phyloP scores from a whole-genome alignment of 106 monocot genomes.

The Acanthochlamys bracteata region DNA sequence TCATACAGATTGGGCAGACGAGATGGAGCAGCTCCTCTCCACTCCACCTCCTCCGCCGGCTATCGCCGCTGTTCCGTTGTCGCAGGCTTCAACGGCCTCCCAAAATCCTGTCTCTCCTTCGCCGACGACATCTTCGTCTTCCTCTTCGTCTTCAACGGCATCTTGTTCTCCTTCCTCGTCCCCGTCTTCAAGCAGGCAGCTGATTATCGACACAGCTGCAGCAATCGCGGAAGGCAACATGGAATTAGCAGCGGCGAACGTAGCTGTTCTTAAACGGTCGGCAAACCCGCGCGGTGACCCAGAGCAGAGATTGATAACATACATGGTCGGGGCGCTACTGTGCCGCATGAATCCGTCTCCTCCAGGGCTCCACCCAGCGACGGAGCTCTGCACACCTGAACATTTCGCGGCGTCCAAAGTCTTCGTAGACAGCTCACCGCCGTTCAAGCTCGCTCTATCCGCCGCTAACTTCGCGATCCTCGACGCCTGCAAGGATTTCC shows the following conservation, averaged over 20 bases:
- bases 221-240: slow-evolving; percentile 55
- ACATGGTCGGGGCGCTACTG: slow-evolving; percentile 38
- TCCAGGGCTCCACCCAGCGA: not conserved
- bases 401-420: slow-evolving; percentile 28
- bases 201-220: slow-evolving; percentile 50
- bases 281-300: slow-evolving; percentile 52
- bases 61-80: not conserved
- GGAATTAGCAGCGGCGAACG: slow-evolving; percentile 23
- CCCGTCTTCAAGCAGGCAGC: slow-evolving; percentile 17
- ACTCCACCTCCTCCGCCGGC: not conserved
- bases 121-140: slow-evolving; percentile 31
- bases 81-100: no score
- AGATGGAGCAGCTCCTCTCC: slow-evolving; percentile 13
- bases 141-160: slow-evolving; percentile 34
- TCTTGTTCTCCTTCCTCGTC: slow-evolving; percentile 20
- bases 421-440: slow-evolving; percentile 47
- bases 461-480: slow-evolving; percentile 71
- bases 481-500: slow-evolving; percentile 21
- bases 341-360: slow-evolving; percentile 23
- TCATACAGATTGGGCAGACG: slow-evolving; percentile 23
- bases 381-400: slow-evolving; percentile 38
- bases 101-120: slow-evolving; percentile 21
- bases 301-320: slow-evolving; percentile 55
- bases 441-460: slow-evolving; percentile 40
- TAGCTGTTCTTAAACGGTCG: slow-evolving; percentile 26